Evolutionary conservation across 768 basidiomycete species (phyloP).

Genomic region (Rhizopogon vulgaris): DNA sequence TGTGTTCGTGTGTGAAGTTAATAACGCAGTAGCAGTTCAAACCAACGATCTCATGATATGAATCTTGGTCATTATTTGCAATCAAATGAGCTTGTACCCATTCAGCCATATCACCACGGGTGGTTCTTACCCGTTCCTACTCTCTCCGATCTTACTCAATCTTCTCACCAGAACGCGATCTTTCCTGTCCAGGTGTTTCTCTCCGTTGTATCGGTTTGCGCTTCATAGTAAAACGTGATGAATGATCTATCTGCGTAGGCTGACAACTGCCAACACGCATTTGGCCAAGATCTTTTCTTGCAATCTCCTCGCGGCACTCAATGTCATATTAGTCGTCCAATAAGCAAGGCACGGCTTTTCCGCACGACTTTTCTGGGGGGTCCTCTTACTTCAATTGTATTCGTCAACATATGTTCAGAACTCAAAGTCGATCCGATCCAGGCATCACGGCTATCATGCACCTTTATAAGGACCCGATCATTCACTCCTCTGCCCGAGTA

Average conservation of each 20-base stretch:
- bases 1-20: constrained; percentile 22
- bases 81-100: constrained; percentile 18
- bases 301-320: constrained; percentile 18
- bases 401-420: constrained; percentile 18
- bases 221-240: constrained; percentile 26
- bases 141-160: constrained; percentile 23
- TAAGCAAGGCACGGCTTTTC: constrained; percentile 3
- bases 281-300: constrained; percentile 8
- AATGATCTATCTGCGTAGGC: constrained; percentile 3
- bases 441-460: constrained; percentile 14
- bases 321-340: constrained; percentile 14
- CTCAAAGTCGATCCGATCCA: constrained; percentile 8
- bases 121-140: constrained; percentile 9
- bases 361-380: constrained; percentile 24
- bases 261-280: constrained; percentile 6
- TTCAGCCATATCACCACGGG: constrained; percentile 13
- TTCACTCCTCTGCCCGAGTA: neutral
- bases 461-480: constrained; percentile 16
- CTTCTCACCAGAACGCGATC: constrained; percentile 9
- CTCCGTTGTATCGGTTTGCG: constrained; percentile 8
- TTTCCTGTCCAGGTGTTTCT: constrained; percentile 3
- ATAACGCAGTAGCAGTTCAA: constrained; percentile 5
- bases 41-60: constrained; percentile 5
- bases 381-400: constrained; percentile 27
- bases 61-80: constrained; percentile 26